A percentile compares a stretch with the other conserved stretches of the same genome.
phyloP scores from a whole-genome alignment of 805 yeast genomes.

The Scheffersomyces stipitis region DNA sequence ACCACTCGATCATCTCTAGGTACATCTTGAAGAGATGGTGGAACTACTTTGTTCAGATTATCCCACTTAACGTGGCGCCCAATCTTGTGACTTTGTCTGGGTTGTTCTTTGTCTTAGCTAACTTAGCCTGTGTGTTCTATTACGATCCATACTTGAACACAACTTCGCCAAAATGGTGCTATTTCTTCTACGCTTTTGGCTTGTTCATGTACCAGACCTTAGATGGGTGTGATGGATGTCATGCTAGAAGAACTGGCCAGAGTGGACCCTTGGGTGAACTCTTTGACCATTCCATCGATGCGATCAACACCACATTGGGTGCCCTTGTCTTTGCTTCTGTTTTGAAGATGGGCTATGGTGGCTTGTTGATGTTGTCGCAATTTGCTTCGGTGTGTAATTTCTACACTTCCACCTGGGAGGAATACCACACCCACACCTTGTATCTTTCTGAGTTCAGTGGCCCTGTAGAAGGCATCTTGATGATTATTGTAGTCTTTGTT shows the following conservation, averaged over 20 bases:
- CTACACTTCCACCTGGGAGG: slow-evolving; percentile 93
- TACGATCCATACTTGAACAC: slow-evolving; percentile 67
- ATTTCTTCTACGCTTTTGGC: slow-evolving; percentile 74
- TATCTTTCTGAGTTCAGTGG: slow-evolving; percentile 82
- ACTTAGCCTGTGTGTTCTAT: slow-evolving; percentile 63
- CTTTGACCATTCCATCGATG: slow-evolving; percentile 84
- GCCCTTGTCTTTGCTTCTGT: slow-evolving; percentile 72
- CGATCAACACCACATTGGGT: slow-evolving; percentile 77
- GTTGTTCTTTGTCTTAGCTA: slow-evolving; percentile 63
- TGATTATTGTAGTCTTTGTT: slow-evolving; percentile 54
- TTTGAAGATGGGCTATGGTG: slow-evolving; percentile 72
- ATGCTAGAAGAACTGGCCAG: slow-evolving; percentile 94
- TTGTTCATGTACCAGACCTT: slow-evolving; percentile 90
- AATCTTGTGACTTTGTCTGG: slow-evolving; percentile 85
- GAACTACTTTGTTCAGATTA: slow-evolving; percentile 65
- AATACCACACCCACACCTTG: slow-evolving; percentile 82
- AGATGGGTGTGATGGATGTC: slow-evolving; percentile 95
- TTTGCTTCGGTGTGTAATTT: slow-evolving; percentile 78
- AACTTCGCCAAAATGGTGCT: slow-evolving; percentile 72
- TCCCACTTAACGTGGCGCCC: slow-evolving; percentile 91
- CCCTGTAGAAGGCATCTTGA: slow-evolving; percentile 90
- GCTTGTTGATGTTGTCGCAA: slow-evolving; percentile 60
- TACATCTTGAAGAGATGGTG: slow-evolving; percentile 81
- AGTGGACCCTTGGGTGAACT: slow-evolving; percentile 92
- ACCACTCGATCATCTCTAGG: slow-evolving; percentile 74